A percentile compares a stretch with the other conserved stretches of the same genome.
Conservation (phyloP, 345 rosid species). For the Erysimum cheiranthoides region DNA sequence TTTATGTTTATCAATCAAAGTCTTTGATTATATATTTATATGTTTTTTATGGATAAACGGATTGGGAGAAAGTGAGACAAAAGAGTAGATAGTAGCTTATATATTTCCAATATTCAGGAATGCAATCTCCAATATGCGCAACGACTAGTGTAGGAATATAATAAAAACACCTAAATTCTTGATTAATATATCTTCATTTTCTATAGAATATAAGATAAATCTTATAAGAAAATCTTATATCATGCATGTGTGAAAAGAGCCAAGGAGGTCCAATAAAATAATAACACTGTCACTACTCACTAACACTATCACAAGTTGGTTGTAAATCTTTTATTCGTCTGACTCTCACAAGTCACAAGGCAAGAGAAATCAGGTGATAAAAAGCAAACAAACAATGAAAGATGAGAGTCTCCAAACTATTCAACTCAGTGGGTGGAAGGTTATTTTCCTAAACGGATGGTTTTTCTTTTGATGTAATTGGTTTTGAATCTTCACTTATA, state of each 20-base stretch:
- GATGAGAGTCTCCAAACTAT: conserved; percentile 3
- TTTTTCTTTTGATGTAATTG: too few relatives aligned
- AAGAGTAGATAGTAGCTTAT: background rate
- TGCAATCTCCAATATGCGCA: background rate
- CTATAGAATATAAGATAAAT: background rate
- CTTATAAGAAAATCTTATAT: background rate
- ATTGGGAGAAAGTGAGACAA: background rate
- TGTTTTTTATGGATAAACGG: background rate
- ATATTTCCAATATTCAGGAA: background rate
- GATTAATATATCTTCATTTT: background rate
- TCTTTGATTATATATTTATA: too few relatives aligned
- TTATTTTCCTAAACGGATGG: background rate
- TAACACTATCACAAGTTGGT: background rate
- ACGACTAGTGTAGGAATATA: too few relatives aligned
- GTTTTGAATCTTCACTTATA: too few relatives aligned
- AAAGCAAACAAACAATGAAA: background rate
- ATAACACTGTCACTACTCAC: conserved; percentile 1
- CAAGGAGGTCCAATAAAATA: conserved; percentile 4
- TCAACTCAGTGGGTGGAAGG: background rate
- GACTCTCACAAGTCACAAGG: conserved; percentile 9
- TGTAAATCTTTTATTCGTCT: background rate
- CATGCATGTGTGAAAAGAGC: conserved; percentile 12
- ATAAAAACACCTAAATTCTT: too few relatives aligned
- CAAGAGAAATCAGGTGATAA: background rate
- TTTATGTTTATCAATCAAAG: background rate